A percentile compares a stretch with the other conserved stretches of the same genome.
Conservation (phyloP, 345 rosid genomes). For the Salix suchowensis region DNA sequence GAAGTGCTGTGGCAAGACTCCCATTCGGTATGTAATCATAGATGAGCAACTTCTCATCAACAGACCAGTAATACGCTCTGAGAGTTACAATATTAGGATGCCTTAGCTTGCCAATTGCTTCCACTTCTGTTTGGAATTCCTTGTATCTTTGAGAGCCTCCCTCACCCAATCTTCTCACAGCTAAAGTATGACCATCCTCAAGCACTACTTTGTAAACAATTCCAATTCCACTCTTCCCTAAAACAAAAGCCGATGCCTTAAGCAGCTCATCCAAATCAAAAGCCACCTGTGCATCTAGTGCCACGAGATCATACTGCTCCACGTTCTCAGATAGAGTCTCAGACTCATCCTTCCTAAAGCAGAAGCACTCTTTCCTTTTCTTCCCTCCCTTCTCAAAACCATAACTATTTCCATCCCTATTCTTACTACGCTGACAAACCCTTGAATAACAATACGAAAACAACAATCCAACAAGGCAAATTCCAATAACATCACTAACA, state of each 20-base stretch:
- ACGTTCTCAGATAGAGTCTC: conserved; percentile 71
- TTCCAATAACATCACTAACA: conserved; percentile 77
- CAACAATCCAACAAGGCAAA: conserved; percentile 76
- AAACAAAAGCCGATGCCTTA: conserved; percentile 92
- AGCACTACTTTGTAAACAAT: conserved; percentile 95
- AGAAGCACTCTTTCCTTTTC: conserved; percentile 54
- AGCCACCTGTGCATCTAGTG: conserved; percentile 67
- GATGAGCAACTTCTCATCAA: conserved; percentile 89
- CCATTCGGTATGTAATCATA: conserved; percentile 78
- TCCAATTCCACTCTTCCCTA: conserved; percentile 95
- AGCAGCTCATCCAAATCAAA: conserved; percentile 90
- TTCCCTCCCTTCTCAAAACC: conserved; percentile 56
- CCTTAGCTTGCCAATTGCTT: conserved; percentile 88
- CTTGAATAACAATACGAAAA: conserved; percentile 79
- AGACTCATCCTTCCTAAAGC: conserved; percentile 78
- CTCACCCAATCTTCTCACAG: conserved; percentile 89
- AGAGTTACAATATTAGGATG: conserved; percentile 85
- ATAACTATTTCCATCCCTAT: conserved; percentile 38
- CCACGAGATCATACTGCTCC: conserved; percentile 74
- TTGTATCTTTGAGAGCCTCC: conserved; percentile 95
- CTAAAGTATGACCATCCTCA: conserved; percentile 80
- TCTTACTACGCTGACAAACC: conserved; percentile 39
- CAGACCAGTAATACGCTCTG: conserved; percentile 95
- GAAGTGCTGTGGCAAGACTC: conserved; percentile 78
- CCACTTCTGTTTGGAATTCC: conserved; percentile 95